Base-by-base conservation (phyloP, 83 land plant species). In the Picea mariana region DNA sequence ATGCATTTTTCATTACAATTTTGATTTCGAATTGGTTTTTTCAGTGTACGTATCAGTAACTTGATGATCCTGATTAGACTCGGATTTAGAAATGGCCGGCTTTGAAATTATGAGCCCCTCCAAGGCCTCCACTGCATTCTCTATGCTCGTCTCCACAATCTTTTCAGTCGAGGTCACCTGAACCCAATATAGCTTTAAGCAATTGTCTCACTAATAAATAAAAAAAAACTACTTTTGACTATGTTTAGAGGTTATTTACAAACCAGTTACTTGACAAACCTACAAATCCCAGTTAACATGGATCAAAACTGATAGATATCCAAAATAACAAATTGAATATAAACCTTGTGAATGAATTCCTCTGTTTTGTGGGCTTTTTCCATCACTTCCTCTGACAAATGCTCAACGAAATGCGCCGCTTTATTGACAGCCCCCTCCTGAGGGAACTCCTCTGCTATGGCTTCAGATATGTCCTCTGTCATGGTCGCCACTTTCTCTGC, bases 91-190 rank as follows among this genome's bases (percentile, higher is more conserved):
- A 49, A 9, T 49, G 52, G 52, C 52, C 52, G 52, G 52, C 52
- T 49, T 49, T 7, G 8, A 1, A 49, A 0, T 49, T 49, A 8
- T 49, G 11, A 49, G 52, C 11, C 52, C 52, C 52, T 49, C 52
- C 1, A 49, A 49, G 52, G 52, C 52, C 52, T 71, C 52, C 7
- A 72, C 34, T 72, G 76, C 76, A 42, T 6, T 72, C 38, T 42
- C 24, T 40, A 72, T 72, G 23, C 76, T 72, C 3, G 21, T 38
- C 76, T 72, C 76, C 44, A 72, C 76, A 1, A 42, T 72, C 55
- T 72, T 72, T 21, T 72, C 76, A 0, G 76, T 72, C n/a, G 52
- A 72, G n/a, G 52, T 72, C 55, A 72, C 44, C 76, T 72, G 76
- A 72, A 20, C 6, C 6, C 52, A 49, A 8, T 8, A 49, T 8